These are phyloP conservation scores for Mrakia gelida DNA, from an alignment of 768 basidiomycete species.

Conservation along the genomic window DNA sequence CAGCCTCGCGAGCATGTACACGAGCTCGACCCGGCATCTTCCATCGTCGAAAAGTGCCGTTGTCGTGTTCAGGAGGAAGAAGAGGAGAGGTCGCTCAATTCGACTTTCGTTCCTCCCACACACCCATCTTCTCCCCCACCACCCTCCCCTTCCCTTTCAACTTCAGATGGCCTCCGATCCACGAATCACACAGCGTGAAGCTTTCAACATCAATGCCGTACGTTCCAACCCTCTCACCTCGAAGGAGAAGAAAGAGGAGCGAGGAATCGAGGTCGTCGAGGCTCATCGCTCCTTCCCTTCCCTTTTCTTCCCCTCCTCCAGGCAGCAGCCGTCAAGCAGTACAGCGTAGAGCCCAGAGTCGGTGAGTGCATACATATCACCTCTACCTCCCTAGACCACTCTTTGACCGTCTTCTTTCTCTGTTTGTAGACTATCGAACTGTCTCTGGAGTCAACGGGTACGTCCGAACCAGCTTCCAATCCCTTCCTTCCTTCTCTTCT, in stretches of 20 bases:
- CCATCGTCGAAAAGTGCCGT: no score
- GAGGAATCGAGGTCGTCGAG: neutral
- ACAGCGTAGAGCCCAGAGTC: conserved; percentile 80
- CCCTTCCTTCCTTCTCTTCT: conserved; percentile 15
- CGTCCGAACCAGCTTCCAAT: conserved; percentile 39
- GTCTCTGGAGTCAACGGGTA: conserved; percentile 98
- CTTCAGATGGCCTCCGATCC: conserved; percentile 21
- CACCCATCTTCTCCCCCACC: neutral
- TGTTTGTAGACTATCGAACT: conserved; percentile 78
- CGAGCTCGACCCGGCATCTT: no score
- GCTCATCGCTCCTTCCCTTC: conserved; percentile 1
- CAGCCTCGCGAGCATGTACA: no score
- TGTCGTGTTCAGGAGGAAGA: no score
- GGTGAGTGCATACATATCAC: conserved; percentile 51
- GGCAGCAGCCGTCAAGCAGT: conserved; percentile 82
- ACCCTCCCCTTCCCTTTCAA: neutral
- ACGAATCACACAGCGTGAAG: conserved; percentile 38
- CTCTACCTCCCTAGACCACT: neutral
- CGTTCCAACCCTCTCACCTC: neutral
- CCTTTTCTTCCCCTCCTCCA: conserved; percentile 48
- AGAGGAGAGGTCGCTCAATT: no score
- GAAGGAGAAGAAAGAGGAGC: neutral
- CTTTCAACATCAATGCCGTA: conserved; percentile 43
- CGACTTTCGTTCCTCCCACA: no score
- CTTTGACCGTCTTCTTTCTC: neutral